Base-by-base conservation (phyloP, 2,329 filamentous ascomycete species). In the Alternaria metachromatica region DNA sequence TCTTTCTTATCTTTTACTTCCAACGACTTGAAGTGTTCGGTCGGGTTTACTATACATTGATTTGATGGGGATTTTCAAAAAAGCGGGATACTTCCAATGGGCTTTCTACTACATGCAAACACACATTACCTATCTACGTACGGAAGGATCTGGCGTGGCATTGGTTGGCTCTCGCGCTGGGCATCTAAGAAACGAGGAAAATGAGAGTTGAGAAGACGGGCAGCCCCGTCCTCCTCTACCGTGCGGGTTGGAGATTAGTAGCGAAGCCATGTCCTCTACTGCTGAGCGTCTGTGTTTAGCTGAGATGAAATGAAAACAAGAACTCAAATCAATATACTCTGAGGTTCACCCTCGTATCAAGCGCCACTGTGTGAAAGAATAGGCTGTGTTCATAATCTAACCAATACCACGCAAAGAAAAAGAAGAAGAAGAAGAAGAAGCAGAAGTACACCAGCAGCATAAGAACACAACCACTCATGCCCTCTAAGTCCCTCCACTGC, bases 11-110 rank as follows among this genome's bases (percentile, higher is more conserved):
- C 57, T 53, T 64, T 63, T 59, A 43, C 51, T 55, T 55, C 45
- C 18, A 37, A 62, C 61, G 66, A 66, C 61, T 66, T 66, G 63
- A 66, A 68, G 65, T 63, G 65, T 68, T 68, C 65, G 49, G 65
- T 68, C 65, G 63, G 45, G 13, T 26, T 28, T 54, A 51, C 49
- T n/a, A 23, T 33, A 53, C 23, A 26, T 58, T 13, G n/a, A 49
- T 45, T 58, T 61, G 21, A 45, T 59, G 28, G 49, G 28, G 30
- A 25, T 55, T 59, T 55, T 37, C 13, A 41, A 51, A 62, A 63
- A 65, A 60, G 53, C 37, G 51, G 49, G 28, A 48, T 58, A 51
- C 25, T 26, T 37, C 8, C 56, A 43, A 26, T 37, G 23, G 28
- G 45, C 30, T 59, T 21, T 53, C 28, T 30, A 21, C 45, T 46